A percentile compares a stretch with the other conserved stretches of the same genome.
These are phyloP conservation scores for Tulasnella sp. DNA, from an alignment of 768 basidiomycete species.

Conservation along the genomic window DNA sequence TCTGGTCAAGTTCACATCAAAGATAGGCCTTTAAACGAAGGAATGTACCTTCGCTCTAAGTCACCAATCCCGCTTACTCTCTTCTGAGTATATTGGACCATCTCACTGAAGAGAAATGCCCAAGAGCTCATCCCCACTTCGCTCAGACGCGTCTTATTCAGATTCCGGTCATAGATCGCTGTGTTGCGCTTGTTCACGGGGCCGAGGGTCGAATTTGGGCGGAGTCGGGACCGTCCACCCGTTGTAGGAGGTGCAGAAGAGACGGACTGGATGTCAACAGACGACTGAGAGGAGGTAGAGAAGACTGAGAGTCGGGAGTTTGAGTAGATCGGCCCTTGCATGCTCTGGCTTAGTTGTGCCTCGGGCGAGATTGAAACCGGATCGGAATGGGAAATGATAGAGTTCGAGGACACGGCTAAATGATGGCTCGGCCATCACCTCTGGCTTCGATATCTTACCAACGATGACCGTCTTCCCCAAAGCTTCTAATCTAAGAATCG, in stretches of 20 bases:
- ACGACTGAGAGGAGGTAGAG: constrained; percentile 22
- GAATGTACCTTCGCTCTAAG: constrained; percentile 73
- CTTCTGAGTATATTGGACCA: constrained; percentile 93
- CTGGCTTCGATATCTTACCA: too few relatives aligned
- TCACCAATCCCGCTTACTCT: constrained; percentile 91
- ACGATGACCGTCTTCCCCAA: too few relatives aligned
- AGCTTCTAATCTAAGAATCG: too few relatives aligned
- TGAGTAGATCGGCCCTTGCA: constrained; percentile 12
- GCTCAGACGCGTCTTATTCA: constrained; percentile 75
- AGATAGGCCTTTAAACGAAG: constrained; percentile 3
- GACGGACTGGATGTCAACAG: constrained; percentile 27
- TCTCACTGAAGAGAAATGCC: constrained; percentile 84
- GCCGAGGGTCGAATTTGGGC: neutral
- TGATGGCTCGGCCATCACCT: too few relatives aligned
- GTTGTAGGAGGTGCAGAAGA: neutral
- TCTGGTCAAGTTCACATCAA: neutral
- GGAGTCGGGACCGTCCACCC: neutral
- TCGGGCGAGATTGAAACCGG: too few relatives aligned
- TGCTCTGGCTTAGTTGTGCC: neutral
- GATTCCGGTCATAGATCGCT: constrained; percentile 71
- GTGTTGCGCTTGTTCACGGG: constrained; percentile 46
- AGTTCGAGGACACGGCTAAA: too few relatives aligned
- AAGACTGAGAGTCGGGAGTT: constrained; percentile 23
- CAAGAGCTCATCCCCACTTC: constrained; percentile 82
- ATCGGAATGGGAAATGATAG: too few relatives aligned